Evolutionary conservation across 257 asterid species (phyloP).

Genomic region (Buddleja alternifolia): DNA sequence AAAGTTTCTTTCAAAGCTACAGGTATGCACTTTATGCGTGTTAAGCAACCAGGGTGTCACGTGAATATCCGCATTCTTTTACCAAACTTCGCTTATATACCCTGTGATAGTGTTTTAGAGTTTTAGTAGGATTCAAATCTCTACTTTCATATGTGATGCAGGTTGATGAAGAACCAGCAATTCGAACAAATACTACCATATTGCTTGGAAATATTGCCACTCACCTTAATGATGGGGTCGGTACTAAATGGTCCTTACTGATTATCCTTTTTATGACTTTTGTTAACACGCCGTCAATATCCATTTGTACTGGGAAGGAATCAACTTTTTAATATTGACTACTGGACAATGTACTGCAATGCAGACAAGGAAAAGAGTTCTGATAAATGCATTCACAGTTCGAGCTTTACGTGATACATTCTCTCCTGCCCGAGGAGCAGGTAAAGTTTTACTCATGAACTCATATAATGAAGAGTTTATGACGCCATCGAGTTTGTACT

Average conservation of each 20-base stretch:
- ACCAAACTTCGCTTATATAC: constrained; percentile 15
- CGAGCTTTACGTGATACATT: constrained; percentile 98
- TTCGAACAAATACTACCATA: constrained; percentile 96
- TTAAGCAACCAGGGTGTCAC: constrained; percentile 16
- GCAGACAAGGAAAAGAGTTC: constrained; percentile 95
- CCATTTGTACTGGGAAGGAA: constrained; percentile 21
- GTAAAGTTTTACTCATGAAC: constrained; percentile 39
- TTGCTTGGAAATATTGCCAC: constrained; percentile 96
- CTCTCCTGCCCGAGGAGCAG: constrained; percentile 99
- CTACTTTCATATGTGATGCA: constrained; percentile 36
- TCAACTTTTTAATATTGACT: constrained; percentile 19
- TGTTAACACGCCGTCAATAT: constrained; percentile 22
- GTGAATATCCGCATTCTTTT: constrained; percentile 25
- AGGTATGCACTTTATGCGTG: constrained; percentile 50
- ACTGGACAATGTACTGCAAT: constrained; percentile 33
- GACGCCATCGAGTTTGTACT: constrained; percentile 29
- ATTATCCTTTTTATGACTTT: constrained; percentile 24
- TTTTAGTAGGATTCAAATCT: constrained; percentile 18
- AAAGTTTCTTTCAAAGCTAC: constrained; percentile 95
- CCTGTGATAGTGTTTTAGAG: constrained; percentile 2
- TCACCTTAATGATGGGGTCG: constrained; percentile 94
- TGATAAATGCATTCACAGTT: constrained; percentile 93
- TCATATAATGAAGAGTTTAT: constrained; percentile 1
- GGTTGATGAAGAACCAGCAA: constrained; percentile 99
- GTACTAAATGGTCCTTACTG: constrained; percentile 37